Evolutionary conservation across 495 filamentous ascomycete genomes (phyloP).

Genomic region (Hypoxylon rickii): DNA sequence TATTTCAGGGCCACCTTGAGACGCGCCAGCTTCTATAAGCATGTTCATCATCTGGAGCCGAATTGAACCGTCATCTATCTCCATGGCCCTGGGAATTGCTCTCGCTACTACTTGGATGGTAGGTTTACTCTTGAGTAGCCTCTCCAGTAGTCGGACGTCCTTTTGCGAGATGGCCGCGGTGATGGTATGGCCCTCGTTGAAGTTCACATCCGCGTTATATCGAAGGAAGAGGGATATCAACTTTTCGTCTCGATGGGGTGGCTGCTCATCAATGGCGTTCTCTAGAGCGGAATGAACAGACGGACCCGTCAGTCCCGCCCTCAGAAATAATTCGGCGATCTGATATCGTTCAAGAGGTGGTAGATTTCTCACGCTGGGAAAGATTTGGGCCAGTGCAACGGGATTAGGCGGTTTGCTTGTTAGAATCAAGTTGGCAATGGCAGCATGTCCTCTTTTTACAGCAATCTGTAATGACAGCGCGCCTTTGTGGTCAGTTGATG

Average conservation of each 20-base stretch:
- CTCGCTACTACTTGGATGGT: conserved; percentile 43
- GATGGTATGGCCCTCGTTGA: conserved; percentile 50
- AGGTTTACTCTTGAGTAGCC: conserved; percentile 43
- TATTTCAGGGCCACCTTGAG: conserved; percentile 38
- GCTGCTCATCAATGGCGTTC: conserved; percentile 48
- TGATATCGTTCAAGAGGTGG: conserved; percentile 42
- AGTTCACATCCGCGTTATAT: conserved; percentile 50
- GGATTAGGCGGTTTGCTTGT: conserved; percentile 42
- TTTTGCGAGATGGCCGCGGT: conserved; percentile 44
- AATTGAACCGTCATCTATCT: conserved; percentile 29
- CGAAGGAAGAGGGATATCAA: conserved; percentile 50
- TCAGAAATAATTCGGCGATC: conserved; percentile 46
- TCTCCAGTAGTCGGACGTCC: conserved; percentile 44
- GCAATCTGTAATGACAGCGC: conserved; percentile 49
- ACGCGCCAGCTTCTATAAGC: conserved; percentile 45
- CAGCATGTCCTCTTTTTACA: conserved; percentile 39
- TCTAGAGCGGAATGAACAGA: conserved; percentile 46
- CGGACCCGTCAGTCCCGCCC: conserved; percentile 42
- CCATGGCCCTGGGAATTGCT: conserved; percentile 46
- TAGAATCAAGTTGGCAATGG: conserved; percentile 47
- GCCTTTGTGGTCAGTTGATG: conserved; percentile 50
- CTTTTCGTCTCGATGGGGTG: conserved; percentile 45
- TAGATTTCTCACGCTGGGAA: conserved; percentile 42
- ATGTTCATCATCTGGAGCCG: conserved; percentile 47
- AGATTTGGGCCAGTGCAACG: conserved; percentile 45